Evolutionary conservation across 202 grass and related monocot species (phyloP).

Genomic region (Dendrocalamus latiflorus): DNA sequence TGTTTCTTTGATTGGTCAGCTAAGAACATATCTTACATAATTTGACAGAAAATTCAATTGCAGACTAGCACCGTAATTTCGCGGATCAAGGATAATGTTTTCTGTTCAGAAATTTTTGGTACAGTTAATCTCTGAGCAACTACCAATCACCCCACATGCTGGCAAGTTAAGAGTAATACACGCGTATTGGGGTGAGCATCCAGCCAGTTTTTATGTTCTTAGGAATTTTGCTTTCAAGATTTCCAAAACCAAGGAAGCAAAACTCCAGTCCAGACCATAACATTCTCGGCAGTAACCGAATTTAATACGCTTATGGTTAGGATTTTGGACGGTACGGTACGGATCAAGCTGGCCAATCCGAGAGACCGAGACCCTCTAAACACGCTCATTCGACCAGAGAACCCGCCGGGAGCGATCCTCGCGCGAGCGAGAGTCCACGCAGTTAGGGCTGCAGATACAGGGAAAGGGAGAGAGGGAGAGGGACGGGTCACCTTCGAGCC

Average conservation of each 20-base stretch:
- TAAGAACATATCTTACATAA: not conserved
- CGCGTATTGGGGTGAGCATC: not conserved
- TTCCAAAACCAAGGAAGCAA: not conserved
- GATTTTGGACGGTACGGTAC: not conserved
- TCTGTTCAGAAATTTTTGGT: not conserved
- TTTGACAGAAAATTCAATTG: not conserved
- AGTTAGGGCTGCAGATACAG: not conserved
- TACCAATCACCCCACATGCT: not conserved
- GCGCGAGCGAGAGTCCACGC: not conserved
- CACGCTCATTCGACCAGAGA: not conserved
- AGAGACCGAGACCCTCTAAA: not conserved
- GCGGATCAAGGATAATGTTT: not conserved
- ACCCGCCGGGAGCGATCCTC: not conserved
- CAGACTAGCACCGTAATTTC: not conserved
- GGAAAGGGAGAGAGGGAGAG: not conserved
- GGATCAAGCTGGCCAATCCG: not conserved
- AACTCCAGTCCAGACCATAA: not conserved
- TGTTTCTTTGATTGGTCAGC: not conserved
- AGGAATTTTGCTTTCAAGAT: not conserved
- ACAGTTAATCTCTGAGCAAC: not conserved
- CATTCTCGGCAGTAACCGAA: not conserved
- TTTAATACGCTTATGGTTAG: not conserved
- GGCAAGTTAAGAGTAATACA: not conserved
- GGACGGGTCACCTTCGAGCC: not conserved
- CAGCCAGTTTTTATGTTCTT: not conserved